Evolutionary conservation across 192 early-diverging fungal genomes (phyloP), one percentile per base, ranked within the genome.

Genomic region (Coemansia sp.): DNA sequence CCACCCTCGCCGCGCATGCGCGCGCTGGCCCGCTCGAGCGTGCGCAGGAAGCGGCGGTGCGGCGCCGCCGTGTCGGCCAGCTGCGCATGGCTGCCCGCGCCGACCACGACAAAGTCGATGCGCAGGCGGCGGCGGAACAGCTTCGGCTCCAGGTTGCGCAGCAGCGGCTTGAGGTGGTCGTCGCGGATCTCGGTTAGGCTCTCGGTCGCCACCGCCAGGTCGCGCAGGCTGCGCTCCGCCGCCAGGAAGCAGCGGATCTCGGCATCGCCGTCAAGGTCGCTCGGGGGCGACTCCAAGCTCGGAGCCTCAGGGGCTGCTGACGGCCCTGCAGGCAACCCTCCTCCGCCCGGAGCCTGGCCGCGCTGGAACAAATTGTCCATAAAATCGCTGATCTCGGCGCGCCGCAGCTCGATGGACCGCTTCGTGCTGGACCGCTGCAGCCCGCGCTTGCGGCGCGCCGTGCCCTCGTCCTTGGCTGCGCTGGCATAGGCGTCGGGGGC

Each of bases 141-240:
- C 47, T 40, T 59, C 3, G 83, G 83, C 74, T 84, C 83, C 1
- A 84, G 71, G 65, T 76, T 79, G 47, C 77, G 77, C 39, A 84
- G 57, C n/a, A 79, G 68, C 27, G 83, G 83, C 32, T 84, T 84
- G 6, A 80, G 71, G 49, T 79, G 77, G 60, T 81, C 78, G 59
- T 83, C 80, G 53, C 75, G 80, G 19, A 83, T 77, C 61, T 79
- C 83, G 1, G 74, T 84, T 27, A 84, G 62, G 57, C 74, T 79
- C 20, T 84, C 83, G 10, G 77, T 77, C 7, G 77, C 75, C 35
- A 84, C 69, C 0, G 77, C 83, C 29, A 84, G 71, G 38, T 79
- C 77, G 25, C 74, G 59, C 27, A 56, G 22, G 17, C 70, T 43
- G 56, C 68, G 74, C 54, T 77, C 74, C 19, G 37, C 61, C 1